Evolutionary conservation across 2,329 filamentous ascomycete genomes (phyloP), one percentile per base, ranked within the genome.

Genomic region (Hymenoscyphus albidus): DNA sequence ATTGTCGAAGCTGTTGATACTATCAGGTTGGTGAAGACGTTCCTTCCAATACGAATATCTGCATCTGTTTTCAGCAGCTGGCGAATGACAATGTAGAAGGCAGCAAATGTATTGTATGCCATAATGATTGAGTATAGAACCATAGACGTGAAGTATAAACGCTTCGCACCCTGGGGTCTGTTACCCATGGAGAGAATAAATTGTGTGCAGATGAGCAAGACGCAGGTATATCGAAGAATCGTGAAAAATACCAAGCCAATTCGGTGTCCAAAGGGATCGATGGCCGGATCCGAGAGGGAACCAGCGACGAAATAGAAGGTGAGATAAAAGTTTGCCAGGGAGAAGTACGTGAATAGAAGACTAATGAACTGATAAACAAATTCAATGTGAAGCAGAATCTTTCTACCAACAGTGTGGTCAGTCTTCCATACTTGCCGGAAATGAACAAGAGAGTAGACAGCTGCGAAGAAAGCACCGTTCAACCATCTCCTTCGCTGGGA

Each of bases 291-390:
- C 0, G 90, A 85, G 16, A 99, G 83, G 51, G 93, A 96, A 55
- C 95, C 95, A 27, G 93, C 93, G 70, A 99, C 89, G 80, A 99
- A 99, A 84, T 93, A 99, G 80, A 99, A 99, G 64, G 93, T 96
- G 61, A 99, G 88, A 77, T 98, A 99, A 82, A 98, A 99, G 81
- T 99, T 99, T 77, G 94, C 93, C 51, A 99, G 87, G 12, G 94
- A 97, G 81, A 99, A 98, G 81, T 92, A 99, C 57, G 95, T 99
- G 80, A 99, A 99, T 67, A 96, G 78, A 14, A 99, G 86, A 74
- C 93, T 91, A 71, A 98, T 84, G 76, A 96, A 89, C 76, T 99
- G 95, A 78, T 99, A 99, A 70, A 97, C 77, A 75, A 97, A 97
- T 77, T 99, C 95, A 71, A 98, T 87, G 77, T 97, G 93, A 61